phyloP scores from a whole-genome alignment of 2,329 filamentous ascomycete species.

The Fusarium subtropicale region DNA sequence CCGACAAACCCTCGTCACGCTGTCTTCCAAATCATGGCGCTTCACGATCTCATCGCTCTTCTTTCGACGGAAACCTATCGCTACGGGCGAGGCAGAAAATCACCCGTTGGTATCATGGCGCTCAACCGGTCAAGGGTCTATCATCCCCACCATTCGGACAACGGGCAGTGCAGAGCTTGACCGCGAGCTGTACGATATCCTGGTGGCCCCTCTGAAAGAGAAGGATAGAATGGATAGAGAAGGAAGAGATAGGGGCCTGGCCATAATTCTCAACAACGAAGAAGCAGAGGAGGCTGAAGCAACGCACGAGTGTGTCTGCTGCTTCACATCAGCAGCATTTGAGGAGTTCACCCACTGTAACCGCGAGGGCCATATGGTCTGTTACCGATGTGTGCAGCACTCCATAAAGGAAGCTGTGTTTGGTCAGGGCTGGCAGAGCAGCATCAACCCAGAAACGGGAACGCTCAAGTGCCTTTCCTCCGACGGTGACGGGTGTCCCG shows the following conservation, averaged over 20 bases:
- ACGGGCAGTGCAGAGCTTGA: slow-evolving; percentile 75
- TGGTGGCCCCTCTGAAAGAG: slow-evolving; percentile 65
- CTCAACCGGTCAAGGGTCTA: slow-evolving; percentile 65
- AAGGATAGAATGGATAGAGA: slow-evolving; percentile 59
- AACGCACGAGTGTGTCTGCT: slow-evolving; percentile 80
- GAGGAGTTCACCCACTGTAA: slow-evolving; percentile 81
- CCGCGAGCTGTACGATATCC: slow-evolving; percentile 68
- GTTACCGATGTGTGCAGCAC: slow-evolving; percentile 83
- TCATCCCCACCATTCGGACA: slow-evolving; percentile 70
- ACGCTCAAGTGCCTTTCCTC: slow-evolving; percentile 88
- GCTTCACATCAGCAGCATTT: slow-evolving; percentile 76
- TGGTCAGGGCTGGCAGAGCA: slow-evolving; percentile 90
- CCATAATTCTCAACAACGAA: slow-evolving; percentile 65
- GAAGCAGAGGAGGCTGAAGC: slow-evolving; percentile 69
- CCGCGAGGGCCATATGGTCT: slow-evolving; percentile 76
- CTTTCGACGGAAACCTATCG: slow-evolving; percentile 69
- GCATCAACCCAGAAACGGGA: slow-evolving; percentile 76
- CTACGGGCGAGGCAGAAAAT: slow-evolving; percentile 65
- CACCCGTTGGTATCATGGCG: slow-evolving; percentile 74
- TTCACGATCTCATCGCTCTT: slow-evolving; percentile 79
- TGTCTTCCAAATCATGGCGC: slow-evolving; percentile 81
- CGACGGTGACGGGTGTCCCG: slow-evolving; percentile 74
- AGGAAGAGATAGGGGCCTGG: slow-evolving; percentile 64
- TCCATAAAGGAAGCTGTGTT: slow-evolving; percentile 89
- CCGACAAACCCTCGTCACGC: slow-evolving; percentile 73